Base-by-base conservation (phyloP, 73 alveolate species). In the Tetrahymena elliotti region DNA sequence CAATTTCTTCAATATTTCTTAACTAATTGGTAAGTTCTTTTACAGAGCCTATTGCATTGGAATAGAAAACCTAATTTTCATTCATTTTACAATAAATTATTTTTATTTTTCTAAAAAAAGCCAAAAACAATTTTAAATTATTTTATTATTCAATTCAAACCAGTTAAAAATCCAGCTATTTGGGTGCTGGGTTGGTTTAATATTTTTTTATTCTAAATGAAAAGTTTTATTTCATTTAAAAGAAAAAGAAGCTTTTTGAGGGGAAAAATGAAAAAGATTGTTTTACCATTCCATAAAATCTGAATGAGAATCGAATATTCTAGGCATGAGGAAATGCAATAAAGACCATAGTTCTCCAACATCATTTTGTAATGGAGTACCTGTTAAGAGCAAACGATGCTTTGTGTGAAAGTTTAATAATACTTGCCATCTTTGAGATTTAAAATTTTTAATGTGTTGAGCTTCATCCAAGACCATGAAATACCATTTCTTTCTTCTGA, bases 381-480 rank as follows among this genome's bases (percentile, higher is more conserved):
- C 99, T 4, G 99, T 99, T 83, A 99, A 97, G 93, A 99, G 96
- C 52, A 99, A 97, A 54, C 99, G 97, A 94, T 99, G 98, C 94
- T 98, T 97, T 36, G 99, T 98, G 95, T 99, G 98, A 95, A 99
- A 99, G 97, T 98, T 97, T 47, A 99, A 97, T 94, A 99, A 97
- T 94, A 98, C 98, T 97, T 99, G 98, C 99, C 99, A 99, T 95
- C 99, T 97, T 97, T 99, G 98, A 27, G 99, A 98, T 84, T 98
- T 98, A 95, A 98, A 99, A 94, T 99, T 99, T 97, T 99, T 99
- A 94, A 99, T 99, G 94, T 99, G 99, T 93, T 99, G 99, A 11
- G 99, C 99, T 94, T 99, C 99, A 96, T 99, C 99, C 83, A 99
- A 96, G 40, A 99, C 99, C 98, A 99, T 98, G 97, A 98, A 99